phyloP scores from a whole-genome alignment of 768 basidiomycete species.

The Termitomyces sp. region DNA sequence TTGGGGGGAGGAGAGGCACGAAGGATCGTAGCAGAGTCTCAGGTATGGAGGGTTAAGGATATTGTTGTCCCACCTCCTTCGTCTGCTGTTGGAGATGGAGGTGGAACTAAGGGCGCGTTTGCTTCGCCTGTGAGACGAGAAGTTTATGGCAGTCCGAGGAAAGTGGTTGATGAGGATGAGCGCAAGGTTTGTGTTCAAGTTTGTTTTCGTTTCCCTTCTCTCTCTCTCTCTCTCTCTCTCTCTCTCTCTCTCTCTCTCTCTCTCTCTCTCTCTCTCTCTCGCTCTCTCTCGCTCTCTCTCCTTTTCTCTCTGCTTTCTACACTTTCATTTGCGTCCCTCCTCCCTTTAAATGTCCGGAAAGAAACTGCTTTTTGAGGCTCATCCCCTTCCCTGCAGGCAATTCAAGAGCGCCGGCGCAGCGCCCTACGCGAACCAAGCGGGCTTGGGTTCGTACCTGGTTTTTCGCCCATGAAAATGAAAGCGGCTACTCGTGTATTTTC shows the following conservation, averaged over 20 bases:
- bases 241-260: neutral
- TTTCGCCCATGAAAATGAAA: constrained; percentile 18
- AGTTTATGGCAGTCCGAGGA: constrained; percentile 9
- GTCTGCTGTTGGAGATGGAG: neutral
- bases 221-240: neutral
- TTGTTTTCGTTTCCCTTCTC: neutral
- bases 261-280: neutral
- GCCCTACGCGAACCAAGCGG: constrained; percentile 44
- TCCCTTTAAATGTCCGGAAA: neutral
- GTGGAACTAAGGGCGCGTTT: neutral
- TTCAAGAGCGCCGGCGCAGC: constrained; percentile 57
- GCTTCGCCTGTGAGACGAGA: neutral
- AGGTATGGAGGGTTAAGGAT: constrained; percentile 54
- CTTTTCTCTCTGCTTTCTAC: neutral
- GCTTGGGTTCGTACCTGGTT: constrained; percentile 50
- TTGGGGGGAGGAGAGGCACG: constrained; percentile 42
- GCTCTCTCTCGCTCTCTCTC: too few species aligned
- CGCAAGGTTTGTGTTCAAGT: constrained; percentile 26
- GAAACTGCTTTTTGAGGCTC: too few species aligned
- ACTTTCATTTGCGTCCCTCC: neutral
- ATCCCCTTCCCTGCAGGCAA: constrained; percentile 34
- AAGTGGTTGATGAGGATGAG: constrained; percentile 38
- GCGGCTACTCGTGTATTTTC: neutral
- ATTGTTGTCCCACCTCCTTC: constrained; percentile 36
- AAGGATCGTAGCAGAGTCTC: constrained; percentile 33